Percentiles rank a stretch among this genome's conserved stretches.
phyloP scores from a whole-genome alignment of 75 land plant genomes.

The Adiantum capillusveneris region DNA sequence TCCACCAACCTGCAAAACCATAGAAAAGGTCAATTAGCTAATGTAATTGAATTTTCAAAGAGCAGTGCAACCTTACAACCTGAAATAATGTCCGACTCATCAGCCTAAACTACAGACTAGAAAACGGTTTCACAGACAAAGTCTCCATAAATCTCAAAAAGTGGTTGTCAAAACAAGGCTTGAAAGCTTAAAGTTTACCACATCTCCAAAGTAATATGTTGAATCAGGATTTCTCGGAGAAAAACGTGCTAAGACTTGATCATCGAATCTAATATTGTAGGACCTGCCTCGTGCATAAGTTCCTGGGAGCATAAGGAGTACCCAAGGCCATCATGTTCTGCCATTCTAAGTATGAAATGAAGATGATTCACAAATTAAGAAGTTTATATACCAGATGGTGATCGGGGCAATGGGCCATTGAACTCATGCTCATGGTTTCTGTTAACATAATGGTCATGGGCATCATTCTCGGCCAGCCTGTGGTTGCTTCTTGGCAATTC shows the following conservation, averaged over 20 bases:
- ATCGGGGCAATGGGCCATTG: background rate
- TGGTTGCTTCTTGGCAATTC: background rate
- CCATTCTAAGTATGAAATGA: no score
- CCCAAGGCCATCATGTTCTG: no score
- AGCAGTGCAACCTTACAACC: no score
- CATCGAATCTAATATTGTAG: conserved; percentile 89
- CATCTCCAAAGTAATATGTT: conserved; percentile 82
- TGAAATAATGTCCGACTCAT: no score
- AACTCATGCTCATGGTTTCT: conserved; percentile 4
- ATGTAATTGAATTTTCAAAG: no score
- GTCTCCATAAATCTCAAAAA: no score
- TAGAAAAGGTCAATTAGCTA: background rate
- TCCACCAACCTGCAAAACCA: conserved; percentile 77
- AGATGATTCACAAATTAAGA: no score
- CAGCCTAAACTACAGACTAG: no score
- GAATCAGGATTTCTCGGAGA: conserved; percentile 94
- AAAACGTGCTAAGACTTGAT: conserved; percentile 83
- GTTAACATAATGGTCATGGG: background rate
- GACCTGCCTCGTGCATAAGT: conserved; percentile 75
- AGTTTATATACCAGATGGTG: conserved; percentile 4
- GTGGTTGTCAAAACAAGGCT: no score
- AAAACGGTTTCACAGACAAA: no score
- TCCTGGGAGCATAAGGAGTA: conserved; percentile 53
- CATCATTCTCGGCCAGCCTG: background rate
- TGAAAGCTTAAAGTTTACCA: conserved; percentile 29